A percentile compares a stretch with the other conserved stretches of the same genome.
These are phyloP conservation scores for Metarhizium brunneum DNA, from an alignment of 2,329 filamentous ascomycete genomes.

Conservation along the genomic window DNA sequence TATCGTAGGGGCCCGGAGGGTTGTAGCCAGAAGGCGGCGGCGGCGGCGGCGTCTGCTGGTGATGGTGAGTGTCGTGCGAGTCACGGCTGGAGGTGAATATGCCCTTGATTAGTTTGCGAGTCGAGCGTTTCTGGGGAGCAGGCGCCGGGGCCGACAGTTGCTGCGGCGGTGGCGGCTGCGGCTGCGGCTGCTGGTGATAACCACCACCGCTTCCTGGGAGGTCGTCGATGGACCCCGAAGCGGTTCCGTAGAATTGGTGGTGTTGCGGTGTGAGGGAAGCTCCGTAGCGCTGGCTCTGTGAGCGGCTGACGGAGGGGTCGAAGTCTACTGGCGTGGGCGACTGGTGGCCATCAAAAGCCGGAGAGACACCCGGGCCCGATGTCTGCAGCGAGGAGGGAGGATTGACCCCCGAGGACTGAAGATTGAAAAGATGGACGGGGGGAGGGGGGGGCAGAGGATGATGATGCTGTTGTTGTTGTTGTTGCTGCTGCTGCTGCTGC, in stretches of 20 bases:
- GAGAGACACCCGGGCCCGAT: slow-evolving; percentile 14
- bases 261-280: slow-evolving; percentile 15
- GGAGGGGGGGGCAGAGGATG: slow-evolving; percentile 16
- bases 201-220: slow-evolving; percentile 8
- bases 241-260: slow-evolving; percentile 22
- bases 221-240: slow-evolving; percentile 16
- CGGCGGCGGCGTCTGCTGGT: slow-evolving; percentile 8
- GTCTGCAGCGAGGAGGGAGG: slow-evolving; percentile 22
- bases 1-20: slow-evolving; percentile 35
- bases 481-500: slow-evolving; percentile 17
- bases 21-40: slow-evolving; percentile 10
- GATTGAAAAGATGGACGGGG: slow-evolving; percentile 22
- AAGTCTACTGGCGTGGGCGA: slow-evolving; percentile 29
- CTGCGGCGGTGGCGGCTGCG: slow-evolving; percentile 22
- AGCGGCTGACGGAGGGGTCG: slow-evolving; percentile 31
- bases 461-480: slow-evolving; percentile 19
- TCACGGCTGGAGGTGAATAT: slow-evolving; percentile 34
- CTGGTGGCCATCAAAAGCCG: slow-evolving; percentile 25
- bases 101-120: slow-evolving; percentile 45
- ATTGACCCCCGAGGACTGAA: slow-evolving; percentile 18
- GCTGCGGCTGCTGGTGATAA: slow-evolving; percentile 16
- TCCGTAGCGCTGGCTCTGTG: slow-evolving; percentile 42
- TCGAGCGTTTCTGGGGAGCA: slow-evolving; percentile 36
- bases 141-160: slow-evolving; percentile 21
- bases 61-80: slow-evolving; percentile 14